Evolutionary conservation across 257 asterid species (phyloP).

Genomic region (Parsonsia alboflavescens): DNA sequence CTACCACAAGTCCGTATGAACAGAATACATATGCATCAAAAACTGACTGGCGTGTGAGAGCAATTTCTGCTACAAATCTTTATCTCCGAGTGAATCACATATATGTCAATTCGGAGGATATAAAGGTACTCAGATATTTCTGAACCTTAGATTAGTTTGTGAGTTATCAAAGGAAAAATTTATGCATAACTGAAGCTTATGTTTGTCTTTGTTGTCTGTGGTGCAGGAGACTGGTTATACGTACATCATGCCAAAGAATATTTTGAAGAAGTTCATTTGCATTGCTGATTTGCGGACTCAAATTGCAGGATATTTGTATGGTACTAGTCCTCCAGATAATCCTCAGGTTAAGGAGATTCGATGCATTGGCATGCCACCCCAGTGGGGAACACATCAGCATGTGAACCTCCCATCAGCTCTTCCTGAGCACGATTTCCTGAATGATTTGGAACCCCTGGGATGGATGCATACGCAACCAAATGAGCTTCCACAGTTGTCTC

Average conservation of each 20-base stretch:
- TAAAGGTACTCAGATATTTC: conserved; percentile 49
- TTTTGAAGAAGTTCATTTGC: conserved; percentile 95
- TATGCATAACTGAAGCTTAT: neutral
- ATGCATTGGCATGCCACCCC: conserved; percentile 93
- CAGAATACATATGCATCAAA: conserved; percentile 83
- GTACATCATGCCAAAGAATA: conserved; percentile 94
- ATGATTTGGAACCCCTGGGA: conserved; percentile 93
- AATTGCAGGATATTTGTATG: conserved; percentile 88
- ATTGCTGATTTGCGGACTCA: conserved; percentile 95
- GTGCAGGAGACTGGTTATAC: conserved; percentile 97
- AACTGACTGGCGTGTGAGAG: conserved; percentile 99
- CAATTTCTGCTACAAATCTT: conserved; percentile 95
- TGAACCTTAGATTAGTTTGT: neutral
- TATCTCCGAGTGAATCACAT: conserved; percentile 96
- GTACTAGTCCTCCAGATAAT: conserved; percentile 95
- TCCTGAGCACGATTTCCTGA: conserved; percentile 87
- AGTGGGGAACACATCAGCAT: conserved; percentile 98
- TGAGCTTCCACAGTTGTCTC: conserved; percentile 94
- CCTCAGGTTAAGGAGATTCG: conserved; percentile 99
- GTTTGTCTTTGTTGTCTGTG: conserved; percentile 1
- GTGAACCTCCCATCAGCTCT: conserved; percentile 89
- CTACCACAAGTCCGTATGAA: conserved; percentile 94
- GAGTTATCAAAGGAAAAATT: neutral
- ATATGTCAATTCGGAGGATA: conserved; percentile 95
- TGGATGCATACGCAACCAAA: conserved; percentile 99